Percentiles rank a stretch among this genome's conserved stretches.
phyloP scores from a whole-genome alignment of 2,329 filamentous ascomycete species.

The Aureobasidium zeae region DNA sequence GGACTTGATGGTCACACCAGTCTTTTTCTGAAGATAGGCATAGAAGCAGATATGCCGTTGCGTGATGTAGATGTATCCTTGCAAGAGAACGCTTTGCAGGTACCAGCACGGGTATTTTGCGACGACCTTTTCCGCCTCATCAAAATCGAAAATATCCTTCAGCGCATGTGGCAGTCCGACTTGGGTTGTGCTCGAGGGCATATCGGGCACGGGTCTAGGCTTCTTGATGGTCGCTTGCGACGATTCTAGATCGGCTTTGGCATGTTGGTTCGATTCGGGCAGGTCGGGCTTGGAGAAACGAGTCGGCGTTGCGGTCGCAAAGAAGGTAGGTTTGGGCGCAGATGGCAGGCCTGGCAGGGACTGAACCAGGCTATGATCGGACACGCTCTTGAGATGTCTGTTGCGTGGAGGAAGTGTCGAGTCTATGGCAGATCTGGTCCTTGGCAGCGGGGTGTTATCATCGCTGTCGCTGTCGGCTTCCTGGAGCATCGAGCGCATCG shows the following conservation, averaged over 20 bases:
- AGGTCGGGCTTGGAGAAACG: conserved; percentile 30
- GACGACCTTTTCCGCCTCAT: conserved; percentile 72
- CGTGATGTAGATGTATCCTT: conserved; percentile 95
- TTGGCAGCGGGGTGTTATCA: conserved; percentile 11
- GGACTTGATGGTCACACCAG: conserved; percentile 64
- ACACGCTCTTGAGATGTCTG: conserved; percentile 51
- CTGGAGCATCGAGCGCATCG: conserved; percentile 71
- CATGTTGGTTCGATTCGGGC: conserved; percentile 67
- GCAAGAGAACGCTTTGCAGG: conserved; percentile 79
- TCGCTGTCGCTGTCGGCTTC: conserved; percentile 65
- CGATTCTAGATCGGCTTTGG: conserved; percentile 23
- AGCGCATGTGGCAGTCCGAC: conserved; percentile 16
- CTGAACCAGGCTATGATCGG: conserved; percentile 55
- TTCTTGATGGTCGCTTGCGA: conserved; percentile 22
- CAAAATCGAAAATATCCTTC: conserved; percentile 68
- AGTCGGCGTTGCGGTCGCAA: conserved; percentile 3
- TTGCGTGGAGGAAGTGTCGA: conserved; percentile 3
- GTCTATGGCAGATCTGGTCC: background rate
- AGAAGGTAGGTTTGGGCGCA: background rate
- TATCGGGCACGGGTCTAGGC: conserved; percentile 20
- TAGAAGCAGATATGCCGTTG: conserved; percentile 92
- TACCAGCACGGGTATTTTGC: conserved; percentile 91
- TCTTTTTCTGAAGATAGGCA: conserved; percentile 90
- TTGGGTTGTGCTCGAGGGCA: conserved; percentile 11
- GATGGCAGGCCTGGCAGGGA: conserved; percentile 51